phyloP scores from a whole-genome alignment of 2,329 filamentous ascomycete species.

The Sarocladium oryzae region DNA sequence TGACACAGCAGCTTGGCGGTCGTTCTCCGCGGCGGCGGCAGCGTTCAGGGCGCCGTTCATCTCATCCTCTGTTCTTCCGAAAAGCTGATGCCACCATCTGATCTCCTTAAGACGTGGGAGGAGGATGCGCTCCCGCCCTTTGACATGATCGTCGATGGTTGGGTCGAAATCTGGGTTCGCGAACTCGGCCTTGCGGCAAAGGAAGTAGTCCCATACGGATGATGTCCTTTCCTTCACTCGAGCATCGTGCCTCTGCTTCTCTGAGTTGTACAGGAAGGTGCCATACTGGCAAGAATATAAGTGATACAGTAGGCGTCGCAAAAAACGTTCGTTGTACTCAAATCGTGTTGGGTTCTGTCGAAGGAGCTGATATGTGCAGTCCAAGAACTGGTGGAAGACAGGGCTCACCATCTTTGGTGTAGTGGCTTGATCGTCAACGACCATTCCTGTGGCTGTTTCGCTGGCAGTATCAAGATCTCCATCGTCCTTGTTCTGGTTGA shows the following conservation, averaged over 20 bases:
- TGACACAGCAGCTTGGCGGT: slow-evolving; percentile 30
- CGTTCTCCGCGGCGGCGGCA: slow-evolving; percentile 43
- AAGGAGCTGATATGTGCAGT: slow-evolving; percentile 85
- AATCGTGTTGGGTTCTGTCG: slow-evolving; percentile 83
- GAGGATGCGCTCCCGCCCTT: slow-evolving; percentile 75
- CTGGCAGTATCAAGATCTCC: slow-evolving; percentile 52
- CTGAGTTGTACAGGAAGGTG: slow-evolving; percentile 91
- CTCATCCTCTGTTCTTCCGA: slow-evolving; percentile 79
- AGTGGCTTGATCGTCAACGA: slow-evolving; percentile 58
- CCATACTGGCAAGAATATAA: slow-evolving; percentile 95
- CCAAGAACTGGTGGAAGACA: slow-evolving; percentile 96
- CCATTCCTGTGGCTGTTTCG: slow-evolving; percentile 31
- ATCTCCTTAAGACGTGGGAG: slow-evolving; percentile 72
- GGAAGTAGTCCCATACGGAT: slow-evolving; percentile 94
- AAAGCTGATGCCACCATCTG: slow-evolving; percentile 91
- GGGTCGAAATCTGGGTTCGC: slow-evolving; percentile 72
- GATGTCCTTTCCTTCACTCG: slow-evolving; percentile 64
- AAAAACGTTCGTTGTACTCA: slow-evolving; percentile 92
- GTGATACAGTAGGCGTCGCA: slow-evolving; percentile 84
- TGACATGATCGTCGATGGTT: slow-evolving; percentile 68
- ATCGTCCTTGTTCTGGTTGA: slow-evolving; percentile 58
- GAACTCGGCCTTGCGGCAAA: slow-evolving; percentile 75
- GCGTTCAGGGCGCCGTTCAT: slow-evolving; percentile 72
- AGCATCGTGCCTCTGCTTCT: slow-evolving; percentile 74
- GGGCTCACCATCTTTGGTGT: slow-evolving; percentile 88